Percentiles rank a stretch among this genome's conserved stretches.
These are phyloP conservation scores for Suhomyces sp. DNA, from an alignment of 805 yeast genomes.

Conservation along the genomic window DNA sequence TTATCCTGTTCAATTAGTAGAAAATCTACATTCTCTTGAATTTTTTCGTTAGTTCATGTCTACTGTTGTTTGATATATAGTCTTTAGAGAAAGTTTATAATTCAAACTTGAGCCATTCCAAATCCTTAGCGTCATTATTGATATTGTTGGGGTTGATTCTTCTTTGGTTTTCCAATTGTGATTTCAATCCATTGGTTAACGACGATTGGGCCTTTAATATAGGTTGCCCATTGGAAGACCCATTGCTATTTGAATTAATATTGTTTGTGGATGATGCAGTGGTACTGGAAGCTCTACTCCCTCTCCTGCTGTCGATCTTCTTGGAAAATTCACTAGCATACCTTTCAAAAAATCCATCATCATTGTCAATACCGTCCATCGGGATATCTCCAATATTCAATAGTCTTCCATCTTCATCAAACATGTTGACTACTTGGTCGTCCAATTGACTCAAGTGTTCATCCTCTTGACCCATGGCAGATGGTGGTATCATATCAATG, in stretches of 20 bases:
- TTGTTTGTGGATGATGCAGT: slow-evolving; percentile 3
- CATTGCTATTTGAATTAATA: background rate
- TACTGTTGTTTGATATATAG: no score
- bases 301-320: background rate
- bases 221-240: background rate
- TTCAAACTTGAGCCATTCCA: slow-evolving; percentile 36
- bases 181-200: slow-evolving; percentile 14
- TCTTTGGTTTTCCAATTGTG: slow-evolving; percentile 10
- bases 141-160: slow-evolving; percentile 6
- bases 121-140: slow-evolving; percentile 20
- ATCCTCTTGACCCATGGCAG: slow-evolving; percentile 3
- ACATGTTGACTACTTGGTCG: slow-evolving; percentile 6
- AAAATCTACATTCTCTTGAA: no score
- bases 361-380: slow-evolving; percentile 2
- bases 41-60: no score
- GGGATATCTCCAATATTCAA: background rate
- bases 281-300: slow-evolving; percentile 2
- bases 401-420: slow-evolving; percentile 4
- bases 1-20: no score
- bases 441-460: slow-evolving; percentile 1
- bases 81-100: no score
- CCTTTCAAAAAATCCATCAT: slow-evolving; percentile 11
- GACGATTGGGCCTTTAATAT: background rate
- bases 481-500: slow-evolving; percentile 11
- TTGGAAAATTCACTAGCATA: background rate